Evolutionary conservation across 1,139 yeast genomes (phyloP).

Genomic region (Suzukiozyma palmioleophila): DNA sequence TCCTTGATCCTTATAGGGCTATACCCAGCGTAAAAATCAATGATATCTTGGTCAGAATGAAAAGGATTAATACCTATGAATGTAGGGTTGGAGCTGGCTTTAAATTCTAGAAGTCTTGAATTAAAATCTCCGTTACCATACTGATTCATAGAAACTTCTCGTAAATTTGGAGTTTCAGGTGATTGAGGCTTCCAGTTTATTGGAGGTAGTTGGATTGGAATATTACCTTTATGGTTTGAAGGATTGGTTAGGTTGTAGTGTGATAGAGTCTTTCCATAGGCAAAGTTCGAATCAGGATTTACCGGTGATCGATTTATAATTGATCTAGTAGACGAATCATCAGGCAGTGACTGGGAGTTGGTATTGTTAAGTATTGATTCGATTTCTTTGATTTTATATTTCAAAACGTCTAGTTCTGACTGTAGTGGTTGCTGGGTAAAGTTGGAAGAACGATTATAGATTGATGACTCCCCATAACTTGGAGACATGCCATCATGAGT

Average conservation of each 20-base stretch:
- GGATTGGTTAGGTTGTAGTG: neutral
- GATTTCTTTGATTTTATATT: constrained; percentile 37
- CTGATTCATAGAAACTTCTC: neutral
- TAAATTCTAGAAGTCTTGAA: constrained; percentile 8
- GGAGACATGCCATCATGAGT: no score
- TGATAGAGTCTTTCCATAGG: neutral
- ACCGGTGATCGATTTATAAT: constrained; percentile 3
- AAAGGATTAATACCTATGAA: constrained; percentile 27
- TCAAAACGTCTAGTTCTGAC: constrained; percentile 25
- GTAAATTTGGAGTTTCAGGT: neutral
- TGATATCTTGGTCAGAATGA: constrained; percentile 18
- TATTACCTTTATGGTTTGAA: constrained; percentile 1
- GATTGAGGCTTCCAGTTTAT: constrained; percentile 9
- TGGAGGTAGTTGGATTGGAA: constrained; percentile 12
- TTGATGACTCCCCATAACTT: no score
- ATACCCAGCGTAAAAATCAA: constrained; percentile 32
- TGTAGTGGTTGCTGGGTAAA: constrained; percentile 4
- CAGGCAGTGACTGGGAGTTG: constrained; percentile 18
- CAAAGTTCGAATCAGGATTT: neutral
- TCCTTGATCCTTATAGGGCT: constrained; percentile 22
- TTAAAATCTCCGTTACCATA: constrained; percentile 3
- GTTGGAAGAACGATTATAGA: neutral
- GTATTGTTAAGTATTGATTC: constrained; percentile 28
- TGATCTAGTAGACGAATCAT: neutral
- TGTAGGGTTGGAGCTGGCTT: constrained; percentile 11